Conservation (phyloP, 2,329 filamentous ascomycete genomes). For the Claviceps quebecensis region DNA sequence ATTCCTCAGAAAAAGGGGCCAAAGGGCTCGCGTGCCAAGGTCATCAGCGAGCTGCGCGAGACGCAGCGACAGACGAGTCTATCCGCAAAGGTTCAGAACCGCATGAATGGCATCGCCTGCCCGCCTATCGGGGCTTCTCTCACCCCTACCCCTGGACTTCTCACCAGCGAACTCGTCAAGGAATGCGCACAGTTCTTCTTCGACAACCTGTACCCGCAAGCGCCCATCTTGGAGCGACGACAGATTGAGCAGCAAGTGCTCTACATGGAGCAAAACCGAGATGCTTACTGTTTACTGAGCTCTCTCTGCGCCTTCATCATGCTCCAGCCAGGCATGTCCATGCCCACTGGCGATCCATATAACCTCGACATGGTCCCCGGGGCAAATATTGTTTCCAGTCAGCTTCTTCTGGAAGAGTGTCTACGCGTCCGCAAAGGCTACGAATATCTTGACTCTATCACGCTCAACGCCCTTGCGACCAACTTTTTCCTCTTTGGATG, state of each 20-base stretch:
- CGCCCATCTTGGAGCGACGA: slow-evolving; percentile 47
- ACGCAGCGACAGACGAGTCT: slow-evolving; percentile 53
- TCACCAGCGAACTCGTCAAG: slow-evolving; percentile 50
- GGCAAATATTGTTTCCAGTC: slow-evolving; percentile 48
- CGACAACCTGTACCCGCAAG: slow-evolving; percentile 47
- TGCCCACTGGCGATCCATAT: slow-evolving; percentile 42
- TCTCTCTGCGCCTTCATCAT: slow-evolving; percentile 55
- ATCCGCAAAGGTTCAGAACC: slow-evolving; percentile 45
- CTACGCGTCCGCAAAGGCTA: slow-evolving; percentile 49
- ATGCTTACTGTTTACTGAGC: slow-evolving; percentile 50
- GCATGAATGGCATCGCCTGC: slow-evolving; percentile 40
- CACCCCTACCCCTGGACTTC: slow-evolving; percentile 43
- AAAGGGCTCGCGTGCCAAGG: slow-evolving; percentile 60
- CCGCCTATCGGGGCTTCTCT: slow-evolving; percentile 33
- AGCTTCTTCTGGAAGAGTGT: slow-evolving; percentile 53
- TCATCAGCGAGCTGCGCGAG: slow-evolving; percentile 59
- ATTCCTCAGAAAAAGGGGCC: slow-evolving; percentile 66
- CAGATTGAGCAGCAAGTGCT: slow-evolving; percentile 43
- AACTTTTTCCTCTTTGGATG: slow-evolving; percentile 68
- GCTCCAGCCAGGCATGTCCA: slow-evolving; percentile 53
- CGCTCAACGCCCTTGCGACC: slow-evolving; percentile 48
- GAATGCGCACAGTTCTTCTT: slow-evolving; percentile 57
- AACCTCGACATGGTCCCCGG: slow-evolving; percentile 42
- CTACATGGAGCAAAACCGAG: slow-evolving; percentile 47
- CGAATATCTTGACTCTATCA: slow-evolving; percentile 44